These are phyloP conservation scores for Notholithocarpus densiflorus DNA, from an alignment of 306 rosid genomes.

Conservation along the genomic window DNA sequence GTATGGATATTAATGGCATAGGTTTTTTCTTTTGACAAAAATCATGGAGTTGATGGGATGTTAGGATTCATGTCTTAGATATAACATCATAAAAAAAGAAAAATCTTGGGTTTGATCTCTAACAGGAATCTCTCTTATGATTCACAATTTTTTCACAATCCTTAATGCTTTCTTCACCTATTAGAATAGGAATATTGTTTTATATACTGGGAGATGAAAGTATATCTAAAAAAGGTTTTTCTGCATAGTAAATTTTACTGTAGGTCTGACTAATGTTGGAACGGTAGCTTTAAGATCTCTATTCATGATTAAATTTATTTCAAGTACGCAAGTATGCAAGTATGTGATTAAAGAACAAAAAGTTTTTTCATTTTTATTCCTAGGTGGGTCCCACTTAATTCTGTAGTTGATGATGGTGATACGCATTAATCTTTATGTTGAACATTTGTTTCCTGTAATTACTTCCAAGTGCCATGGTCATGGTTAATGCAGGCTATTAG, in stretches of 20 bases:
- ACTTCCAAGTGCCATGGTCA: neutral
- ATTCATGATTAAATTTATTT: neutral
- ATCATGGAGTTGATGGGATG: neutral
- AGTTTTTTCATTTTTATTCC: neutral
- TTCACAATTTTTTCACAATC: neutral
- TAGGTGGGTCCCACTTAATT: neutral
- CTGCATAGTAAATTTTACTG: neutral
- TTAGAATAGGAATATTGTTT: neutral
- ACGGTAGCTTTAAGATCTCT: neutral
- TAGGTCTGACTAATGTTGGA: neutral
- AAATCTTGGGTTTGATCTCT: neutral
- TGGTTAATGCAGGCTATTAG: slow-evolving; percentile 57
- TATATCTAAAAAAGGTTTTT: neutral
- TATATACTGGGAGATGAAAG: neutral
- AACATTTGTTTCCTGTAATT: neutral
- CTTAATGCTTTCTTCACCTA: neutral
- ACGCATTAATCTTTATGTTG: neutral
- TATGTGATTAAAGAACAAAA: neutral
- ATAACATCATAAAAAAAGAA: neutral
- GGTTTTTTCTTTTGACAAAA: neutral
- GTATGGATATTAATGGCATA: neutral
- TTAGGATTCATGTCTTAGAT: neutral
- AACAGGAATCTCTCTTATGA: neutral
- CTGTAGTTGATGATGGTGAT: neutral
- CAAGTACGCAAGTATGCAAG: neutral